A percentile compares a stretch with the other conserved stretches of the same genome.
Evolutionary conservation across 2,329 filamentous ascomycete genomes (phyloP).

Genomic region (Thelonectria olida): DNA sequence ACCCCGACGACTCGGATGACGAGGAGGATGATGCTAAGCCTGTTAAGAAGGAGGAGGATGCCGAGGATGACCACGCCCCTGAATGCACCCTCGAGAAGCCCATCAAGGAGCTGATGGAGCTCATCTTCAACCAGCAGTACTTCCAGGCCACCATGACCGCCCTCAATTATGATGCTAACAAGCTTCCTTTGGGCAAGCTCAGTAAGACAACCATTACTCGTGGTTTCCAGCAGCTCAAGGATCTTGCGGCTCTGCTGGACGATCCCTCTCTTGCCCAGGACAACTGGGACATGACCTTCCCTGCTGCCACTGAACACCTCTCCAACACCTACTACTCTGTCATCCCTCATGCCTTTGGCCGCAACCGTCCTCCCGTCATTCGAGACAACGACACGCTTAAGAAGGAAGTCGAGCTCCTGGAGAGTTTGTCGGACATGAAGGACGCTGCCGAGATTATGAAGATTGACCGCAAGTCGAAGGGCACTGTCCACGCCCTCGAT

Average conservation of each 20-base stretch:
- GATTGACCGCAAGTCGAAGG: slow-evolving; percentile 58
- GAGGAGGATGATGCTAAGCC: slow-evolving; percentile 50
- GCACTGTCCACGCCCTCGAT: slow-evolving; percentile 72
- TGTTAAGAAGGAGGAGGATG: slow-evolving; percentile 49
- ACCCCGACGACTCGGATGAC: slow-evolving; percentile 68
- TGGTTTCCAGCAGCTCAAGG: slow-evolving; percentile 81
- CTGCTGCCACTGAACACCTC: slow-evolving; percentile 64
- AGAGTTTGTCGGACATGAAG: slow-evolving; percentile 87
- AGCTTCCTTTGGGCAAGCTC: slow-evolving; percentile 85
- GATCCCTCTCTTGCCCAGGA: slow-evolving; percentile 56
- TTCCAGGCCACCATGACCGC: slow-evolving; percentile 73
- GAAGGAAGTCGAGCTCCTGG: slow-evolving; percentile 80
- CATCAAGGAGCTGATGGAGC: slow-evolving; percentile 75
- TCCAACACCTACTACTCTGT: slow-evolving; percentile 84
- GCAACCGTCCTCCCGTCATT: slow-evolving; percentile 77
- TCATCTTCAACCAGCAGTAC: slow-evolving; percentile 84
- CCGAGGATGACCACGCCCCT: slow-evolving; percentile 45
- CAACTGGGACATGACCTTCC: slow-evolving; percentile 51
- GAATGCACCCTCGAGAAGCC: slow-evolving; percentile 67
- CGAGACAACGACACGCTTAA: slow-evolving; percentile 66
- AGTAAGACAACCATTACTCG: slow-evolving; percentile 79
- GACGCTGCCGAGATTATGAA: slow-evolving; percentile 83
- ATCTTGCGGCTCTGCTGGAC: slow-evolving; percentile 74
- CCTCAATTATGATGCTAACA: slow-evolving; percentile 77
- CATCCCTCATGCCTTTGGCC: slow-evolving; percentile 85